Evolutionary conservation across 2,329 filamentous ascomycete species (phyloP).

Genomic region (Paecilomyces dactylethromorphus): DNA sequence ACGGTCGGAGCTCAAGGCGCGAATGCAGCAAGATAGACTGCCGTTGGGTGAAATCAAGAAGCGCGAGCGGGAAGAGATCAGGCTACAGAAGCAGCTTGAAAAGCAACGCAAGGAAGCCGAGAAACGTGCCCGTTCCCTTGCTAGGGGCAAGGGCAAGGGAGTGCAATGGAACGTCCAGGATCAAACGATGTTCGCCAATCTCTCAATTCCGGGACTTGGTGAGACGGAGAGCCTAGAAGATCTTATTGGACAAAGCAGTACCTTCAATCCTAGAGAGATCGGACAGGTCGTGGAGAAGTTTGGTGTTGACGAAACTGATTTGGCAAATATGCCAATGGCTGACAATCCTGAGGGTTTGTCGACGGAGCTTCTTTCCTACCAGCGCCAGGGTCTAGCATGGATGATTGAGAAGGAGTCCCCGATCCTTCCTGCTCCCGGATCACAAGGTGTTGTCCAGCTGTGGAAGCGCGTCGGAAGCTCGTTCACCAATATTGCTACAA

Average conservation of each 20-base stretch:
- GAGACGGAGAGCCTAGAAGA: constrained; percentile 49
- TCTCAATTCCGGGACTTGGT: constrained; percentile 21
- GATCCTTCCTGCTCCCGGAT: constrained; percentile 51
- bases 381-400: constrained; percentile 74
- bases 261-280: constrained; percentile 60
- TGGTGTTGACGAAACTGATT: constrained; percentile 61
- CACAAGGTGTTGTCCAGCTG: constrained; percentile 63
- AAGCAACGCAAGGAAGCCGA: constrained; percentile 39
- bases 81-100: constrained; percentile 44
- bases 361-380: constrained; percentile 70
- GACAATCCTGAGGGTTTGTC: constrained; percentile 59
- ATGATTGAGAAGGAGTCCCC: constrained; percentile 71
- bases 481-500: constrained; percentile 66
- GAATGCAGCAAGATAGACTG: constrained; percentile 60
- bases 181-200: constrained; percentile 27
- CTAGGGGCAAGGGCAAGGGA: constrained; percentile 17
- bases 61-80: constrained; percentile 44
- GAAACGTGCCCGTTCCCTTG: constrained; percentile 22
- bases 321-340: constrained; percentile 67
- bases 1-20: constrained; percentile 50
- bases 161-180: constrained; percentile 17
- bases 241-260: constrained; percentile 59
- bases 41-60: constrained; percentile 49
- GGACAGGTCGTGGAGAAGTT: constrained; percentile 62
- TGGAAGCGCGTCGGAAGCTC: constrained; percentile 57